Base-by-base conservation (phyloP, 2,329 filamentous ascomycete genomes). In the Penicillium polonicum region DNA sequence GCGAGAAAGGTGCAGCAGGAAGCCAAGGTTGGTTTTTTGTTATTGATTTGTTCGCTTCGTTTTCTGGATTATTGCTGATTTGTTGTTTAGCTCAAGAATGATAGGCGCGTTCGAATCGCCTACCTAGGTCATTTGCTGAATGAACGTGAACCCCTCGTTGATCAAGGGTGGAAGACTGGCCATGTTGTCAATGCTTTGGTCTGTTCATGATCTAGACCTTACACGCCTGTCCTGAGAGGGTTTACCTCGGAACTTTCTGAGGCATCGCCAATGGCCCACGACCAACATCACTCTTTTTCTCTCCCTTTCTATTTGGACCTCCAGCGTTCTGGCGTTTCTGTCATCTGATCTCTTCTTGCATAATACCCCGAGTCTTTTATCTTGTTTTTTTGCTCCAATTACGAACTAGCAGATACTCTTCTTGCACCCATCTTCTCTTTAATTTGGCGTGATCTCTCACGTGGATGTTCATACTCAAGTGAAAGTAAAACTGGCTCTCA, bases 71-170 rank as follows among this genome's bases (percentile, higher is more conserved):
- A 21, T 21, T 50, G 27, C 52, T 65, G 46, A 63, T 7, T 29
- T 53, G 9, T 17, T 39, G 19, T 65, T 25, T 38, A 89, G 88
- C 77, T 92, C 33, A 73, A 82, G 2, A 70, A 79, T 8, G 78
- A 78, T 44, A 85, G 84, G 60, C 83, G 80, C 48, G 79, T 96
- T 50, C 85, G 85, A 53, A 83, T 96, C 58, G 87, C 86, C 21
- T 95, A 96, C 72, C 82, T 94, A 74, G 92, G 92, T 64, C 91
- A 87, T 70, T 84, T 92, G 50, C 82, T 96, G 45, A 86, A 87
- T 63, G 90, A 93, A 62, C 81, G 82, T 53, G 72, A 83, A 21
- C 82, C 87, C 0, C 74, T 96, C 19, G 74, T 79, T 44, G 82
- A 83, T 3, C 88, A 94, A 65, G 89, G 88, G 48, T 96, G 90